A percentile compares a stretch with the other conserved stretches of the same genome.
Conservation (phyloP, 2,329 filamentous ascomycete genomes). For the Zymoseptoria ardabiliae region DNA sequence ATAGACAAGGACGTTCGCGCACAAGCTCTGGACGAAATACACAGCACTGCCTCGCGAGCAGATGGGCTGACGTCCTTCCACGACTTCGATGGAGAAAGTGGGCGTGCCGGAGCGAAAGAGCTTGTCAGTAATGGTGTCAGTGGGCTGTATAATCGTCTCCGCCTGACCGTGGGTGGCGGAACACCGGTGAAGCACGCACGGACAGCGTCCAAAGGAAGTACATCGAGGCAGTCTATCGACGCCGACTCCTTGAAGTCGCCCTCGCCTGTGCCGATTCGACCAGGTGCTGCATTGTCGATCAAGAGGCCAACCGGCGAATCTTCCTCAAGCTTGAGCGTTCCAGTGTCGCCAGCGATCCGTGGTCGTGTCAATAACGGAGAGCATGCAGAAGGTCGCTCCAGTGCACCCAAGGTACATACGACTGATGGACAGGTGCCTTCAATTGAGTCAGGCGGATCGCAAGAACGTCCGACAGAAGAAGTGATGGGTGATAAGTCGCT, state of each 20-base stretch:
- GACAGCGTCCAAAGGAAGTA: slow-evolving; percentile 4
- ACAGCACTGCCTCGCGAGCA: slow-evolving; percentile 78
- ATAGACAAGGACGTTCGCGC: slow-evolving; percentile 68
- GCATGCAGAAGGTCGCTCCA: slow-evolving; percentile 3
- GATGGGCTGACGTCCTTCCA: slow-evolving; percentile 87
- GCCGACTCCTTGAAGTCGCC: slow-evolving; percentile 16
- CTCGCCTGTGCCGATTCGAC: slow-evolving; percentile 11
- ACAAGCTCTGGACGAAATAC: slow-evolving; percentile 76
- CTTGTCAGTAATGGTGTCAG: slow-evolving; percentile 50
- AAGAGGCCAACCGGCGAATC: slow-evolving; percentile 15
- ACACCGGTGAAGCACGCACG: slow-evolving; percentile 15
- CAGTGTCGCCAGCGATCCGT: slow-evolving; percentile 14
- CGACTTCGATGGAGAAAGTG: slow-evolving; percentile 72
- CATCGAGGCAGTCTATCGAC: slow-evolving; percentile 17
- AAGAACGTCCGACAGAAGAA: slow-evolving; percentile 1
- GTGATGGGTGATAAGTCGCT: background rate
- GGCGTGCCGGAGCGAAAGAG: slow-evolving; percentile 28
- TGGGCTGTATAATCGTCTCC: slow-evolving; percentile 78
- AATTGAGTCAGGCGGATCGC: slow-evolving; percentile 5
- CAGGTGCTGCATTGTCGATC: slow-evolving; percentile 3
- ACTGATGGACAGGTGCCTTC: slow-evolving; percentile 14
- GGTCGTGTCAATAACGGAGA: slow-evolving; percentile 9
- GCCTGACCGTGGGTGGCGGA: slow-evolving; percentile 33
- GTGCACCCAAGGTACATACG: slow-evolving; percentile 12
- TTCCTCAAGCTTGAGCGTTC: slow-evolving; percentile 14